Evolutionary conservation across 139 green algal species (phyloP), one percentile per base, ranked within the genome.

Genomic region (Asterochloris erici): DNA sequence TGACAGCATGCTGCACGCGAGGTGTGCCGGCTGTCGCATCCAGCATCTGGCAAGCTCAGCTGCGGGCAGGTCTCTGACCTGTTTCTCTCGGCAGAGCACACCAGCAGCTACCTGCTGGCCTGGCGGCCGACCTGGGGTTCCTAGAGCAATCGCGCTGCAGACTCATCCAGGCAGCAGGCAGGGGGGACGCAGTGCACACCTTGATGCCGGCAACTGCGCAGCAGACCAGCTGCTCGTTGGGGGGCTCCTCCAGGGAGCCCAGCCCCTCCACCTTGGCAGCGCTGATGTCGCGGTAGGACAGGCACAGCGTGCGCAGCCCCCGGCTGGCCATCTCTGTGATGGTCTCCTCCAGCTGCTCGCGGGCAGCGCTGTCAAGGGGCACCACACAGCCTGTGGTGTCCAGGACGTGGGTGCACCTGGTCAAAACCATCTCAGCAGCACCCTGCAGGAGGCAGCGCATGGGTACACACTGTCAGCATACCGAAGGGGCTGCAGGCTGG

Each of bases 201-300:
- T 99, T 98, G 89, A 99, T 99, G 84, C 96, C 96, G 54, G 98
- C 95, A 73, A 99, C 94, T n/a, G 81, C 90, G 68, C 92, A 78
- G 61, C 91, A 60, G n/a, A 84, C 93, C 11, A 97, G 85, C 70
- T 94, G 85, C 29, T 86, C 63, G 73, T 95, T 87, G 54, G 87
- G 89, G 0, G 87, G 83, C 15, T 85, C 80, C 24, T 93, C 90
- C 28, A 95, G 95, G 73, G 89, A 93, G 71, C 92, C 89, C 10
- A 74, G 78, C 0, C 61, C 27, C 21, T 27, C 77, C 11, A 78
- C 68, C 68, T 91, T 89, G 0, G 83, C 68, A n/a, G 82, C 66
- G 0, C 86, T 75, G 26, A 93, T 89, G 83, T 97, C 91, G 12
- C 84, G 80, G 77, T 88, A 87, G 11, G 92, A 86, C 74, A 97